Evolutionary conservation across 225 moss, liverwort and hornwort genomes (phyloP), one percentile per base, ranked within the genome.

Genomic region (Marchantia polymorpha): DNA sequence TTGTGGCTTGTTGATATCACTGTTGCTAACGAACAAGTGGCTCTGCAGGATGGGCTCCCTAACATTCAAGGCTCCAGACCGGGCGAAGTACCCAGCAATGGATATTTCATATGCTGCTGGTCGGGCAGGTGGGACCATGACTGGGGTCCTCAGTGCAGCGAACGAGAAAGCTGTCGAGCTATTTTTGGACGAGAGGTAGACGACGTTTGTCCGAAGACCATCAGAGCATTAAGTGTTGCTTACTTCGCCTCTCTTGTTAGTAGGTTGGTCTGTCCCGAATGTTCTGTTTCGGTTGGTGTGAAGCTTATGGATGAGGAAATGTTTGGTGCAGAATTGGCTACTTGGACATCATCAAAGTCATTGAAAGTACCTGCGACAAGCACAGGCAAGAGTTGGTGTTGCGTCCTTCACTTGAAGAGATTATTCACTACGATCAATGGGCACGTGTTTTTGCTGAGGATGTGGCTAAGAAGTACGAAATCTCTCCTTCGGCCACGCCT

Each of bases 121-220:
- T 61, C 92, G 94, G 53, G 92, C 97, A 71, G 97, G 97, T 76
- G 97, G 97, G 12, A 97, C 97, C 14, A 94, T 97, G 97, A 97
- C 97, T 23, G 94, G 97, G 46, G 97, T 97, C 30, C 64, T 97
- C 77, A 97, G 97, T 73, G 97, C 97, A 16, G 97, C 97, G 22
- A 97, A 97, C 77, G 97, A 97, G 86, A 94, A 89, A 79, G 96
- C 96, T 9, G 96, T 97, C 14, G 96, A 97, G 71, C 85, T 93
- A 29, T 97, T 97, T 79, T 91, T 97, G 26, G 96, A 97, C 66
- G 93, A 94, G 48, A 90, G 89, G 96, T 96, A 84, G 87, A 78
- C 66, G 19, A 14, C 13, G 25, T 27, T 22, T 54, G 60, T 46
- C 30, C 39, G 39, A 2, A 39, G 74, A 20, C 52, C 50, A 19